phyloP scores from a whole-genome alignment of 2,329 filamentous ascomycete species.

The Cercospora sesami region DNA sequence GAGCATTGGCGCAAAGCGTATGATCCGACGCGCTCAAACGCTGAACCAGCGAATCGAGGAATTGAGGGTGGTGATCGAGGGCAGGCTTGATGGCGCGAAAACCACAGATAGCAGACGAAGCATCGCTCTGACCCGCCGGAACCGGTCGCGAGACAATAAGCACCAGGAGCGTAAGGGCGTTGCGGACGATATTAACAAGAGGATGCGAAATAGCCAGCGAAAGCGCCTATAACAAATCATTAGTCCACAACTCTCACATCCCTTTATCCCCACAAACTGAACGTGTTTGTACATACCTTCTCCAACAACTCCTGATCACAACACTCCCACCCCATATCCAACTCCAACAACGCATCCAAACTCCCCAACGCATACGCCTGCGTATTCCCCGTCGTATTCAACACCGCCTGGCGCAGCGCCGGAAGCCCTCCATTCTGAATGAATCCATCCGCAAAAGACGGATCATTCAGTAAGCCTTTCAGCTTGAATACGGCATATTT shows the following conservation, averaged over 20 bases:
- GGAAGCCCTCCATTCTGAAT: slow-evolving; percentile 83
- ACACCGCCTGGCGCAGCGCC: slow-evolving; percentile 77
- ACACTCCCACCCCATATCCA: slow-evolving; percentile 97
- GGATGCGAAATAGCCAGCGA: slow-evolving; percentile 93
- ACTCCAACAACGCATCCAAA: slow-evolving; percentile 81
- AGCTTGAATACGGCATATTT: slow-evolving; percentile 99
- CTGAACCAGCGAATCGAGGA: slow-evolving; percentile 89
- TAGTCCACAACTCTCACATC: background rate
- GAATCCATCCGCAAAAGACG: slow-evolving; percentile 94
- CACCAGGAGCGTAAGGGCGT: slow-evolving; percentile 94
- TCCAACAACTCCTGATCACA: slow-evolving; percentile 72
- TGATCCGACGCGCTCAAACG: slow-evolving; percentile 93
- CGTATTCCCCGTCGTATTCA: slow-evolving; percentile 87
- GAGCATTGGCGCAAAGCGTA: slow-evolving; percentile 88
- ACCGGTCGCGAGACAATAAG: slow-evolving; percentile 84
- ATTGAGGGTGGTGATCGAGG: slow-evolving; percentile 86
- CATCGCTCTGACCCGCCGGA: slow-evolving; percentile 45
- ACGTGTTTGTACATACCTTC: slow-evolving; percentile 56
- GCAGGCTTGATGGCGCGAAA: slow-evolving; percentile 91
- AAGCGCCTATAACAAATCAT: slow-evolving; percentile 62
- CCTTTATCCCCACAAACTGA: no score
- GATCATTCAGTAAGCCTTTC: slow-evolving; percentile 91
- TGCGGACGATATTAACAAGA: slow-evolving; percentile 93
- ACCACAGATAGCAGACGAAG: slow-evolving; percentile 70
- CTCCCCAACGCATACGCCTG: slow-evolving; percentile 92